Base-by-base conservation (phyloP, 805 yeast species). In the Barnettozyma siamensis region DNA sequence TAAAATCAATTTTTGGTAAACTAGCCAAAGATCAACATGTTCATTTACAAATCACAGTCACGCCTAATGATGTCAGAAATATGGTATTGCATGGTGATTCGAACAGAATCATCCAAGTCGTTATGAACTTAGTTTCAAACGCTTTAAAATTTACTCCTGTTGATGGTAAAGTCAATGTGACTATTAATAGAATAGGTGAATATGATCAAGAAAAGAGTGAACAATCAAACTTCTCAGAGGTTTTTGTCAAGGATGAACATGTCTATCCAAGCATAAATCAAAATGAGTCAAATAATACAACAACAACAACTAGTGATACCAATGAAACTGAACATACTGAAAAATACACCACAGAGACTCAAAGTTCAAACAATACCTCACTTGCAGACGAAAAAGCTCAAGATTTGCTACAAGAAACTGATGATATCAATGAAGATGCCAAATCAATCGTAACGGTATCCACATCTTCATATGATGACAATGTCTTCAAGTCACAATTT, bases 121-220 rank as follows among this genome's bases (percentile, higher is more conserved):
- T 91, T 7, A 88, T 91, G 89, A 93, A 93, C 55, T 67, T 93
- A 41, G 93, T 91, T 9, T 83, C 94, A 15, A 91, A 93, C 62
- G 80, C 95, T 0, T 67, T 93, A 53, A 93, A 93, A 59, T 93
- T 93, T 54, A 89, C 98, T 0, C 96, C 96, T 0, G 83, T 80
- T 15, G 86, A 87, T 44, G 98, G 97, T 2, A 72, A 75, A 13
- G 94, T 89, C 11, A 71, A 72, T 23, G 86, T 87, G 8, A 58
- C 69, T 1, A 74, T 83, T 48, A 73, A 69, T 46, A 59, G 82
- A n/a, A 41, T 82, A 16, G 93, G 93, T 31, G 85, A 79, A 54
- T 85, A 81, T 55, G 93, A 83, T 53, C 72, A 67, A 51, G 65
- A 57, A 19, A 59, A 62, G 44, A 76, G 86, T 21, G 60, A 61